Conservation (phyloP, 805 yeast species). For the Metschnikowia dekortorum region DNA sequence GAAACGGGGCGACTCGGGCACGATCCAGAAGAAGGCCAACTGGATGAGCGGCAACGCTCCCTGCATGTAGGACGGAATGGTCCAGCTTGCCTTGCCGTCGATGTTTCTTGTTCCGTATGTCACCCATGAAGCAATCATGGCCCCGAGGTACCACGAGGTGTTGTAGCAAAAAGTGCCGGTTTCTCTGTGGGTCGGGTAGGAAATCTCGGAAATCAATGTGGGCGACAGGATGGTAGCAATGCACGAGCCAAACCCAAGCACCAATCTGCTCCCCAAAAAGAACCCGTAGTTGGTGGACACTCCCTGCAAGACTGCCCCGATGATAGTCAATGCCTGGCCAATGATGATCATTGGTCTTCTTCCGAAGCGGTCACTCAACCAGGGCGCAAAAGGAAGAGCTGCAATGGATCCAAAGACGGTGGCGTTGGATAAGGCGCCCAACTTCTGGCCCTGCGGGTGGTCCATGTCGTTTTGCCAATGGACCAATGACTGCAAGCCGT, state of each 20-base stretch:
- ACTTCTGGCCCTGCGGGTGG: constrained; percentile 18
- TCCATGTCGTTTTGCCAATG: constrained; percentile 38
- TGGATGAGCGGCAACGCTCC: constrained; percentile 46
- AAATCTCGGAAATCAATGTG: constrained; percentile 45
- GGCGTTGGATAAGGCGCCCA: constrained; percentile 23
- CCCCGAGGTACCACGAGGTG: constrained; percentile 51
- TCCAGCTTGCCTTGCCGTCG: constrained; percentile 41
- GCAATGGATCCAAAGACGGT: constrained; percentile 35
- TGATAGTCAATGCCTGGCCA: constrained; percentile 23
- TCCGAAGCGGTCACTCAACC: constrained; percentile 35
- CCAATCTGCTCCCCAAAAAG: constrained; percentile 43
- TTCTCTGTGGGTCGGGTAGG: constrained; percentile 41
- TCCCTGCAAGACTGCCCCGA: constrained; percentile 39
- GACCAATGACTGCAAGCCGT: constrained; percentile 45
- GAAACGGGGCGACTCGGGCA: constrained; percentile 51
- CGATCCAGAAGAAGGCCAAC: constrained; percentile 15
- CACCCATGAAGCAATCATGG: constrained; percentile 49
- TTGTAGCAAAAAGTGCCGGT: constrained; percentile 39
- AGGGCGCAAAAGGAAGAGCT: constrained; percentile 17
- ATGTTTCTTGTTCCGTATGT: constrained; percentile 41
- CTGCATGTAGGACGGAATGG: constrained; percentile 52
- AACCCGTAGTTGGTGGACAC: constrained; percentile 28
- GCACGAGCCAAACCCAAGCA: constrained; percentile 46
- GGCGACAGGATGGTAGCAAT: constrained; percentile 44
- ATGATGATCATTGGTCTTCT: constrained; percentile 31